Evolutionary conservation across 2,329 filamentous ascomycete species (phyloP).

Genomic region (Pyrenochaeta sp.): DNA sequence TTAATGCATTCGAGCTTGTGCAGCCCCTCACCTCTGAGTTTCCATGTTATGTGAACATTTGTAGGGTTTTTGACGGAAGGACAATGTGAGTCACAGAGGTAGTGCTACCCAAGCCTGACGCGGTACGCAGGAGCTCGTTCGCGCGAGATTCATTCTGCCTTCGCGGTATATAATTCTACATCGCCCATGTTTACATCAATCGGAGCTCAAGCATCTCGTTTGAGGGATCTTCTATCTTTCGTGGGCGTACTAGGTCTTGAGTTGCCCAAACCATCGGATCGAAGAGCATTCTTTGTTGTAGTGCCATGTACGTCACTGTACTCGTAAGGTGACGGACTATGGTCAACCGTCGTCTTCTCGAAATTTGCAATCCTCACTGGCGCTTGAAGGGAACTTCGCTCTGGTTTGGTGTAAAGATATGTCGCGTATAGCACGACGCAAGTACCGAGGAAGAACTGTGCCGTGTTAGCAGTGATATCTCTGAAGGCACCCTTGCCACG

Average conservation of each 20-base stretch:
- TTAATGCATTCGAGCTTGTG: background rate
- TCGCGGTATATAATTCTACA: background rate
- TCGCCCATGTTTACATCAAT: background rate
- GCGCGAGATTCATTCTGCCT: background rate
- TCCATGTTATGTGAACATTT: background rate
- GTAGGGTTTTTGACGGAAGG: background rate
- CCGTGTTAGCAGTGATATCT: background rate
- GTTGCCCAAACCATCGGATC: constrained; percentile 15
- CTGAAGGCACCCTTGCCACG: constrained; percentile 10
- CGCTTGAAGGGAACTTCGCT: constrained; percentile 62
- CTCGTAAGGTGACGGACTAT: constrained; percentile 31
- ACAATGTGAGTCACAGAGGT: background rate
- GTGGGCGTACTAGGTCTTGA: constrained; percentile 37
- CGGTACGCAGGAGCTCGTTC: background rate
- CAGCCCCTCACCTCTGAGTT: background rate
- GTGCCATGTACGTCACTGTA: constrained; percentile 17
- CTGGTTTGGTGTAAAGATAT: constrained; percentile 80
- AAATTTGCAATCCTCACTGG: constrained; percentile 75
- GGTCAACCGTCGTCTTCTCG: constrained; percentile 75
- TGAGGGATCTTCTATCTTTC: constrained; percentile 28
- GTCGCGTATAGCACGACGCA: constrained; percentile 80
- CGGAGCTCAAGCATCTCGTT: constrained; percentile 32
- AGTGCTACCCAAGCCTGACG: background rate
- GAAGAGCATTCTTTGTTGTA: constrained; percentile 17
- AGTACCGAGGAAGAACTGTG: constrained; percentile 83